A percentile compares a stretch with the other conserved stretches of the same genome.
These are phyloP conservation scores for Clarkia xantiana DNA, from an alignment of 345 rosid genomes.

Conservation along the genomic window DNA sequence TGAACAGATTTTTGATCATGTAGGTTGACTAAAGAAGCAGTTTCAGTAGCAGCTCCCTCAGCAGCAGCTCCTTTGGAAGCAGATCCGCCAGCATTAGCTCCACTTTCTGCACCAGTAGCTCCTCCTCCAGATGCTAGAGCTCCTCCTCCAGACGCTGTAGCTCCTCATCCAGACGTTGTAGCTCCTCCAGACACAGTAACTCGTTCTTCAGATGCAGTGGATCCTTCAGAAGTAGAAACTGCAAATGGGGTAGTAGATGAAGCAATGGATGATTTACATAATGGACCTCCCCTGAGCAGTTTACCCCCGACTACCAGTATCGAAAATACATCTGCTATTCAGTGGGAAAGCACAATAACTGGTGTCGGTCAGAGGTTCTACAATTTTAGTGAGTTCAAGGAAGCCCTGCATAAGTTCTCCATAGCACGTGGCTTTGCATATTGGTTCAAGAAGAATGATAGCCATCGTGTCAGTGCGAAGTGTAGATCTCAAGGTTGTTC, in stretches of 20 bases:
- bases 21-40: no score
- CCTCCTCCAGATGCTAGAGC: no score
- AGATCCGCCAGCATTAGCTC: no score
- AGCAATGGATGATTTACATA: not conserved
- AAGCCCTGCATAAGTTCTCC: slow-evolving; percentile 80
- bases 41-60: no score
- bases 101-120: no score
- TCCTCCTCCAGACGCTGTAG: not conserved
- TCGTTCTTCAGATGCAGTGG: not conserved
- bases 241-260: not conserved
- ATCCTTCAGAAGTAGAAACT: not conserved
- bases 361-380: slow-evolving; percentile 83
- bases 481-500: slow-evolving; percentile 86
- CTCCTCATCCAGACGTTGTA: not conserved
- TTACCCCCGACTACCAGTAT: not conserved
- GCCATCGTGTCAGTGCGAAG: slow-evolving; percentile 77
- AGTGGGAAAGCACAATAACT: slow-evolving; percentile 81
- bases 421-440: slow-evolving; percentile 83
- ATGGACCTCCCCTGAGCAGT: slow-evolving; percentile 3
- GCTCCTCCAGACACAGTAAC: not conserved
- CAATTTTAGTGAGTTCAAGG: slow-evolving; percentile 70
- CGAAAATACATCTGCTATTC: slow-evolving; percentile 22
- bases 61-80: no score
- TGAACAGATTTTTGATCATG: no score
- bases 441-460: slow-evolving; percentile 81